These are phyloP conservation scores for Acanthamoeba castellanii DNA, from an alignment of 208 protist genomes.

Conservation along the genomic window DNA sequence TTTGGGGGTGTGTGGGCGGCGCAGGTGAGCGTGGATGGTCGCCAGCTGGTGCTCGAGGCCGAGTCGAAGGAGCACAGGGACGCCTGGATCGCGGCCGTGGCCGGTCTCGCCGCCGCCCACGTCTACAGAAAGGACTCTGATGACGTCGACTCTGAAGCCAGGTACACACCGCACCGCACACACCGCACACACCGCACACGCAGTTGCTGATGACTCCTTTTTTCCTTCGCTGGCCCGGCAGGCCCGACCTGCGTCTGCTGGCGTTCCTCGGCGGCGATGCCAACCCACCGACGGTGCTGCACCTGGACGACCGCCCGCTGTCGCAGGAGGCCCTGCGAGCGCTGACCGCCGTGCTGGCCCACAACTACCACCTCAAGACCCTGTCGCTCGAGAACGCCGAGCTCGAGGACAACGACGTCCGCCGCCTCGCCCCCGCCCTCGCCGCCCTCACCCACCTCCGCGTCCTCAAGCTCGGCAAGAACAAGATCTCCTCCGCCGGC, in stretches of 20 bases:
- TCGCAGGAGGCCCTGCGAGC: conserved; percentile 23
- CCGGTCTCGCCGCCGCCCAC: background rate
- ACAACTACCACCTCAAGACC: background rate
- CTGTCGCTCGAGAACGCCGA: conserved; percentile 44
- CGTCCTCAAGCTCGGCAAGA: conserved; percentile 51
- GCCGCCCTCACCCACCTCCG: conserved; percentile 1
- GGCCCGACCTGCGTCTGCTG: conserved; percentile 51
- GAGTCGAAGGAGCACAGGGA: conserved; percentile 33
- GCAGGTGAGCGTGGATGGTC: conserved; percentile 15
- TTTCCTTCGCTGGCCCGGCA: too few species aligned
- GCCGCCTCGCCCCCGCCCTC: background rate
- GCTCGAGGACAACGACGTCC: background rate
- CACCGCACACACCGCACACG: too few species aligned
- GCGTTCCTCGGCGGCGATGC: conserved; percentile 20
- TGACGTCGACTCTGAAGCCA: background rate
- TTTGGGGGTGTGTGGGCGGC: background rate
- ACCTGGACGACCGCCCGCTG: conserved; percentile 43
- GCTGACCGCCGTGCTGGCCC: conserved; percentile 1
- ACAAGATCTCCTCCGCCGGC: conserved; percentile 50
- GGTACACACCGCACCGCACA: background rate
- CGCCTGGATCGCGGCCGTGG: background rate
- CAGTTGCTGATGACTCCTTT: background rate
- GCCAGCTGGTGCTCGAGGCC: conserved; percentile 35
- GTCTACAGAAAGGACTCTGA: conserved; percentile 32
- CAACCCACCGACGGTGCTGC: conserved; percentile 12